Percentiles rank a stretch among this genome's conserved stretches.
phyloP scores from a whole-genome alignment of 1,139 yeast genomes.

The Candida freyschussii region DNA sequence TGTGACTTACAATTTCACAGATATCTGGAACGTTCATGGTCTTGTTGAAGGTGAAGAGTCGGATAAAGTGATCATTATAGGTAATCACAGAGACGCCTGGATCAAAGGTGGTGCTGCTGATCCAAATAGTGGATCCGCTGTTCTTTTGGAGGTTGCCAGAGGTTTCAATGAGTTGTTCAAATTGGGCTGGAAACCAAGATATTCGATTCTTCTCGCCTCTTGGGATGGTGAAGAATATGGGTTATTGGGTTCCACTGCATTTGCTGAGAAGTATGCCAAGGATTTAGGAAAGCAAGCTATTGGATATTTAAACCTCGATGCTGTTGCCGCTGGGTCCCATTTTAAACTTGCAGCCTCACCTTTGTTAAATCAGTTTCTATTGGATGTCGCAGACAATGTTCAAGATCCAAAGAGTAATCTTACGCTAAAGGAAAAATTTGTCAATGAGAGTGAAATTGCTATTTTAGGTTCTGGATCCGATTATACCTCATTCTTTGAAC shows the following conservation, averaged over 20 bases:
- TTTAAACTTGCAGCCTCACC: conserved; percentile 50
- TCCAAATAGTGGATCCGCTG: conserved; percentile 65
- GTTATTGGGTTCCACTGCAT: conserved; percentile 62
- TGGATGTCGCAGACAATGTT: conserved; percentile 36
- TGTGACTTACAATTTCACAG: conserved; percentile 54
- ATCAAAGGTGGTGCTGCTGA: conserved; percentile 69
- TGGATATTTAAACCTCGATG: conserved; percentile 62
- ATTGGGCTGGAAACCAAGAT: conserved; percentile 58
- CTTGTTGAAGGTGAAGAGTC: conserved; percentile 46
- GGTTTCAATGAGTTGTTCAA: conserved; percentile 45
- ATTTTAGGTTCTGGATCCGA: conserved; percentile 67
- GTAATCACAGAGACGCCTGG: conserved; percentile 75
- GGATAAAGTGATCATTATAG: conserved; percentile 52
- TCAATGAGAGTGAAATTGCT: conserved; percentile 34
- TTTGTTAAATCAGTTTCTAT: conserved; percentile 38
- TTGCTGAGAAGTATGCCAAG: conserved; percentile 52
- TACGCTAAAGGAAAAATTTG: conserved; percentile 53
- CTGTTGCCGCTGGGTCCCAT: conserved; percentile 49
- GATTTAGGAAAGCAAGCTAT: conserved; percentile 42
- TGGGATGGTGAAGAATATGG: conserved; percentile 80
- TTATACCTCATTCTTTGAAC: conserved; percentile 63
- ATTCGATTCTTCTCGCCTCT: conserved; percentile 55
- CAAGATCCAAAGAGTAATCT: conserved; percentile 41
- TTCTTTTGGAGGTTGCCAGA: conserved; percentile 52
- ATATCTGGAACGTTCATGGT: conserved; percentile 58